Evolutionary conservation across 305 asterid genomes (phyloP).

Genomic region (Solanum hybrid): DNA sequence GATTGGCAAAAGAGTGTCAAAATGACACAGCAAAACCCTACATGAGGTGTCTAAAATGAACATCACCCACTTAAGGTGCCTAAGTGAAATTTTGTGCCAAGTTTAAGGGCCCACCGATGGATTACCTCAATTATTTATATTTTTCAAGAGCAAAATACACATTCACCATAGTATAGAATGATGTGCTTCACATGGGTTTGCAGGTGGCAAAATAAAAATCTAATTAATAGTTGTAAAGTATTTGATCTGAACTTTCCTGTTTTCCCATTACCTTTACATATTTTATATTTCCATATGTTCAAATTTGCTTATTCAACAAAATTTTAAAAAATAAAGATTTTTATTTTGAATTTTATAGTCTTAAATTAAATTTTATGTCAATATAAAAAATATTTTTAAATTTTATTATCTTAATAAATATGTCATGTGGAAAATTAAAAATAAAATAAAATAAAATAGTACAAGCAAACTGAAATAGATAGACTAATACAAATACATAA

Average conservation of each 20-base stretch:
- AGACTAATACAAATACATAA: neutral
- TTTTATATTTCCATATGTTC: neutral
- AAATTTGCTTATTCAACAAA: neutral
- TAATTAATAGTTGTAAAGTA: neutral
- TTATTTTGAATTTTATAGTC: too few species aligned
- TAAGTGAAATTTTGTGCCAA: too few species aligned
- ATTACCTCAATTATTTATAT: neutral
- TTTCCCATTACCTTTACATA: neutral
- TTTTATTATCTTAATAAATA: neutral
- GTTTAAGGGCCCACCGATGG: too few species aligned
- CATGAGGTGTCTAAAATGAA: too few species aligned
- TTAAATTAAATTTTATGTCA: too few species aligned
- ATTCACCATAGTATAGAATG: neutral
- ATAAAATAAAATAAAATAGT: neutral
- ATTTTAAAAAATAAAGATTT: too few species aligned
- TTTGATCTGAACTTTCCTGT: neutral
- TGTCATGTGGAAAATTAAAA: neutral
- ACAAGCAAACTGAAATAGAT: neutral
- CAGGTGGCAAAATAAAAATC: neutral
- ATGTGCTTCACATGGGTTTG: neutral
- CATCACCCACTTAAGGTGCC: too few species aligned
- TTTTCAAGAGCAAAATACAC: neutral
- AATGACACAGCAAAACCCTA: too few species aligned
- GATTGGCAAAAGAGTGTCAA: too few species aligned
- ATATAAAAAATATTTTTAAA: too few species aligned